Conservation (phyloP, 2,329 filamentous ascomycete genomes). For the Volutella citrinella region DNA sequence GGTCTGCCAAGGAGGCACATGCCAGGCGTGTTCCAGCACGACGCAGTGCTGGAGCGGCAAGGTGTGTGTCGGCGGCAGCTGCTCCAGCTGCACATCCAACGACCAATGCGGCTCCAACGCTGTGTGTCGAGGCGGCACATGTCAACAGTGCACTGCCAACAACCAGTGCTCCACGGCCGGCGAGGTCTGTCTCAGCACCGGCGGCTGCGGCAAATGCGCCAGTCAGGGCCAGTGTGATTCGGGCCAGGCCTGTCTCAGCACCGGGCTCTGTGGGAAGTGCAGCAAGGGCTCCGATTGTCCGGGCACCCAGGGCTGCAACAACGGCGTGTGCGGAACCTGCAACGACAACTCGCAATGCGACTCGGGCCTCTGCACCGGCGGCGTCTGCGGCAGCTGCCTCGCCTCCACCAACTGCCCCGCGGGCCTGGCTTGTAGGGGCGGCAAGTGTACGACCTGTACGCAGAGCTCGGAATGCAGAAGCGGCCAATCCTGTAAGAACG, state of each 20-base stretch:
- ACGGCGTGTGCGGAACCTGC: no score
- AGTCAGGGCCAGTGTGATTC: no score
- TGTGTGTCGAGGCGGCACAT: no score
- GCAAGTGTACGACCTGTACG: slow-evolving; percentile 8
- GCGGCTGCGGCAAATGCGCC: no score
- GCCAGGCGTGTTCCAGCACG: slow-evolving; percentile 3
- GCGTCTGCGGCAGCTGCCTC: slow-evolving; percentile 4
- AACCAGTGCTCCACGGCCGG: no score
- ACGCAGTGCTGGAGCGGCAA: slow-evolving; percentile 6
- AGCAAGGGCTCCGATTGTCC: no score
- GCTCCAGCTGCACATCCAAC: neutral
- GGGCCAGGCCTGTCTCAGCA: no score
- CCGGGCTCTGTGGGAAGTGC: no score
- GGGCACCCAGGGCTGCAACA: neutral
- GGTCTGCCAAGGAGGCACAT: slow-evolving; percentile 6
- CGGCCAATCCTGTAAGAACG: slow-evolving; percentile 7
- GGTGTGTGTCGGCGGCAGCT: slow-evolving; percentile 1
- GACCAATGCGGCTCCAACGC: slow-evolving; percentile 1
- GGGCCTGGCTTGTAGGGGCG: slow-evolving; percentile 3
- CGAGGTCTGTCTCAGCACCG: no score
- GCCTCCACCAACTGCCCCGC: slow-evolving; percentile 6
- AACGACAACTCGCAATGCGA: slow-evolving; percentile 2
- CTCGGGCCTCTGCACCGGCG: neutral
- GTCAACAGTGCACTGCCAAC: no score
- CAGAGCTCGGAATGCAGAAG: slow-evolving; percentile 5